Base-by-base conservation (phyloP, 2,329 filamentous ascomycete species). In the Pseudocercospora musae region DNA sequence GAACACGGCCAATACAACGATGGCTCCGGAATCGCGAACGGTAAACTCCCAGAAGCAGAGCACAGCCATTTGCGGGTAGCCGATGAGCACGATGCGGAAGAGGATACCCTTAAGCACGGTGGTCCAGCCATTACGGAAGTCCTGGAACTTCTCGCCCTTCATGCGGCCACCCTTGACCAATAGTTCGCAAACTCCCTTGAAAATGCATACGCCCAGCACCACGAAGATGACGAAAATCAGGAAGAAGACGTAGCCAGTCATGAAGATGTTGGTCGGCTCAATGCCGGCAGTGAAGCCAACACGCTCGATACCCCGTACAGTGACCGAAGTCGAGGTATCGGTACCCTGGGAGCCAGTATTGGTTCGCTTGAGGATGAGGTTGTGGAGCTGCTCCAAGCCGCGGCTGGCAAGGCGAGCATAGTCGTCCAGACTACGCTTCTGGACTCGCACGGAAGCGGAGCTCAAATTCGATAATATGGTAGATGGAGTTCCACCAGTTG, bases 1-100 rank as follows among this genome's bases (percentile, higher is more conserved):
- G 77, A 96, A 91, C 66, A 96, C 85, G 49, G 92, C 93, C 25
- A 97, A 82, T 42, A 96, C 89, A 53, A 97, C 85, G 74, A 95
- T 88, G 27, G 92, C 94, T 6, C 89, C 82, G 1, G 94, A 97
- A 77, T 98, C 93, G 66, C 85, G 84, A 71, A 88, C 84, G 4
- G 92, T 96, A 63, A 97, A 89, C 76, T 98, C 92, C 94, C 94
- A 97, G 68, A 97, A 84, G 76, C 91, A 96, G 59, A 97, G 85
- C 59, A 96, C 90, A 54, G 88, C 87, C 84, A 97, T 92, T 74
- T 96, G 91, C 20, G 94, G 92, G 79, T 92, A 96, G 66, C 92
- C 92, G 71, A 97, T 95, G 42, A 97, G 84, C 46, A 93, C 84
- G 72, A 96, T 84, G 67, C 94, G 90, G 85, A 95, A 97, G 67